Conservation (phyloP, 139 green algal species). For the Micromonas commoda region DNA sequence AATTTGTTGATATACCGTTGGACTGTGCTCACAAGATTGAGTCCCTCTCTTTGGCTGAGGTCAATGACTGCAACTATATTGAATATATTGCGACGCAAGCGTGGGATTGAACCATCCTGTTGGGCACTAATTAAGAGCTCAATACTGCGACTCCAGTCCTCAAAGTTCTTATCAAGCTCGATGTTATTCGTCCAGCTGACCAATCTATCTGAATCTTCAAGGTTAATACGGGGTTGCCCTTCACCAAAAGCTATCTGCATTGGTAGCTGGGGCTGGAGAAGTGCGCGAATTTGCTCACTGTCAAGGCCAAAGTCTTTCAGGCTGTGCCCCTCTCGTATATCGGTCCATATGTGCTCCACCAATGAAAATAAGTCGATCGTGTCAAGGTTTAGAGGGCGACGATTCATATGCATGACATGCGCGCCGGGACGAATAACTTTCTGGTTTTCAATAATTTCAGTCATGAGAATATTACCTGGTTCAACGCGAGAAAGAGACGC, state of each 20-base stretch:
- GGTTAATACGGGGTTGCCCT: background rate
- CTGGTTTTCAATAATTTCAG: slow-evolving; percentile 33
- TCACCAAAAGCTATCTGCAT: background rate
- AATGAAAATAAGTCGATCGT: slow-evolving; percentile 37
- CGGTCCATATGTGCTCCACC: background rate
- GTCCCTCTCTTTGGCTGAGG: background rate
- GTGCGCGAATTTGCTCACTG: background rate
- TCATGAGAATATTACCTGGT: slow-evolving; percentile 21
- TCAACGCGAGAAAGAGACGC: slow-evolving; percentile 52
- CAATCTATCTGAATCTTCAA: background rate
- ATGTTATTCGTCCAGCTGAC: slow-evolving; percentile 5
- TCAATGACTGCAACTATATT: slow-evolving; percentile 1
- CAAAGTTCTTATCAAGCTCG: slow-evolving; percentile 8
- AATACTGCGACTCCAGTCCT: background rate
- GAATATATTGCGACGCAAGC: background rate
- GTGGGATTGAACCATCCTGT: background rate
- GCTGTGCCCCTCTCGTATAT: background rate
- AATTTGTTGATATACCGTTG: background rate
- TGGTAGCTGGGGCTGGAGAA: background rate
- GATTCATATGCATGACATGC: slow-evolving; percentile 35
- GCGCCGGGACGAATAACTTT: slow-evolving; percentile 18
- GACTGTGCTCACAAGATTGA: background rate
- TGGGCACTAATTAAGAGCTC: background rate
- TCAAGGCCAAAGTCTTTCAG: background rate
- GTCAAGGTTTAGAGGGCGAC: slow-evolving; percentile 30